Conservation (phyloP, 2,329 filamentous ascomycete genomes). For the Aspergillaceae sp. region DNA sequence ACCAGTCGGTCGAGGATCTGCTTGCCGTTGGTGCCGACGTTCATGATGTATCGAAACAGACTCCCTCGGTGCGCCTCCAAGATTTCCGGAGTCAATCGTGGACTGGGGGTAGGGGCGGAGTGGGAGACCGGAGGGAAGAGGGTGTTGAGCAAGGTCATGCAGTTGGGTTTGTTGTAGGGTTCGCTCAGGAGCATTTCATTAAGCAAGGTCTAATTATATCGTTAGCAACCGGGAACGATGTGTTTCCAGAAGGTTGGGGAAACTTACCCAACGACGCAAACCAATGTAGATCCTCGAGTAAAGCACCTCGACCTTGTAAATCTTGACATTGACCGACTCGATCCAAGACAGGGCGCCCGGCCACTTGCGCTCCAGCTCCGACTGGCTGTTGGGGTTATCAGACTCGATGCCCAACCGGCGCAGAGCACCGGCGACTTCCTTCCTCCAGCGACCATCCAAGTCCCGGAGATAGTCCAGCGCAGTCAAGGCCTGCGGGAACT, state of each 20-base stretch:
- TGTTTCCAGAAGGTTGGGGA: background rate
- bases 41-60: constrained; percentile 55
- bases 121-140: constrained; percentile 51
- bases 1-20: constrained; percentile 47
- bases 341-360: constrained; percentile 51
- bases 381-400: constrained; percentile 40
- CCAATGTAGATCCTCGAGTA: constrained; percentile 56
- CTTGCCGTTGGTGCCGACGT: constrained; percentile 49
- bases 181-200: constrained; percentile 52
- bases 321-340: constrained; percentile 42
- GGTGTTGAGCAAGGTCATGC: constrained; percentile 60
- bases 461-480: constrained; percentile 59
- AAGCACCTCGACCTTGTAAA: constrained; percentile 44
- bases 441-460: constrained; percentile 51
- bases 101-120: constrained; percentile 39
- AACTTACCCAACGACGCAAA: constrained; percentile 54
- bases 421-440: constrained; percentile 49
- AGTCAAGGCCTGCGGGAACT: constrained; percentile 58
- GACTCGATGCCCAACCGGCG: constrained; percentile 45
- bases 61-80: constrained; percentile 51
- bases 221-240: background rate
- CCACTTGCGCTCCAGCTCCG: constrained; percentile 42
- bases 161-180: constrained; percentile 57
- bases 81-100: constrained; percentile 43
- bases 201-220: constrained; percentile 46